Base-by-base conservation (phyloP, 345 rosid genomes). In the Salix koriyanagi region DNA sequence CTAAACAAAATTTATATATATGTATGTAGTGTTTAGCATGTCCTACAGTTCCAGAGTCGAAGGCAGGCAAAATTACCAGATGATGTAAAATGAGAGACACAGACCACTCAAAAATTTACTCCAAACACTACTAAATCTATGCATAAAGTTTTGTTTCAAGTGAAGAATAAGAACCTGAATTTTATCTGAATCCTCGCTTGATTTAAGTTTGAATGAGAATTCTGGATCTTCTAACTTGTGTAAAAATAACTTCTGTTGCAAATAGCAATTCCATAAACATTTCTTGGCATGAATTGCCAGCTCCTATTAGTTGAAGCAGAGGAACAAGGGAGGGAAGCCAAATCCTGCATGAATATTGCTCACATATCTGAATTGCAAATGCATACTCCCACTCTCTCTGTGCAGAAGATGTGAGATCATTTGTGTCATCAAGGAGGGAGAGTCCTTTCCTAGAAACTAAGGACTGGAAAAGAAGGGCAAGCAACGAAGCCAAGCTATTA, bases 261-360 rank as follows among this genome's bases (percentile, higher is more conserved):
- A 89, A 76, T 65, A 88, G 87, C 84, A 86, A 80, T 78, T 87
- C 87, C 44, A 86, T 37, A 75, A 77, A 71, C 69, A 80, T 66
- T 56, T 87, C 86, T 79, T 75, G 82, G 61, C 83, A 69, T 56
- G 81, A 76, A 81, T 77, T 72, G 64, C 76, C 84, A 72, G 68
- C 67, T 77, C 79, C 83, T 67, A 89, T 82, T 67, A 71, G 78
- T 83, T 80, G 84, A 79, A 96, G 90, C 84, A 90, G 78, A 72
- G 41, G 82, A 80, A 89, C 90, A 61, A 93, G 83, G 67, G 98
- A 90, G 30, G 95, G 91, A 82, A 96, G 97, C 99, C 99, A 96
- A 82, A 85, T 86, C 69, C 77, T 71, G 82, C 92, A 89, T 28
- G 98, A 82, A 80, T 87, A 91, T 67, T 91, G 97, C 79, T 89